Percentiles rank a stretch among this genome's conserved stretches.
Evolutionary conservation across 2,329 filamentous ascomycete species (phyloP).

Genomic region (Fusarium newnesense): DNA sequence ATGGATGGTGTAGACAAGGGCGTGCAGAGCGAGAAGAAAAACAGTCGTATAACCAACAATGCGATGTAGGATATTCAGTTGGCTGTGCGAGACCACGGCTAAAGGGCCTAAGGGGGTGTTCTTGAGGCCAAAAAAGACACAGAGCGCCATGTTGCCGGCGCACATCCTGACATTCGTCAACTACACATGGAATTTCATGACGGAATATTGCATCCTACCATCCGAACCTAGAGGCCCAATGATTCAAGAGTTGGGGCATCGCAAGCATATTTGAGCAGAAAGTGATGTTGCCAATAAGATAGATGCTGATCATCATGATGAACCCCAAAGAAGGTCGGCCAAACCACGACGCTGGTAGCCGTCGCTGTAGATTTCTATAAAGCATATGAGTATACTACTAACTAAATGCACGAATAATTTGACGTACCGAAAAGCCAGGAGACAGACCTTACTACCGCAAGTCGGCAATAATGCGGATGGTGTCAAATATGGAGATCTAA

Average conservation of each 20-base stretch:
- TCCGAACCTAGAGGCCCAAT: constrained; percentile 34
- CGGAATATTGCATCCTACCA: constrained; percentile 15
- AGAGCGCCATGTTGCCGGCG: constrained; percentile 53
- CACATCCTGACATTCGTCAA: constrained; percentile 53
- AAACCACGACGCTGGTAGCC: not conserved
- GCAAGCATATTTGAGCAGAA: constrained; percentile 3
- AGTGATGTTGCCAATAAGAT: not conserved
- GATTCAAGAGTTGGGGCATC: not conserved
- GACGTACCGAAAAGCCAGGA: not conserved
- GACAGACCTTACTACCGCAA: not conserved
- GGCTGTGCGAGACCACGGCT: constrained; percentile 50
- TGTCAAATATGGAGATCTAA: not conserved
- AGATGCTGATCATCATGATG: not conserved
- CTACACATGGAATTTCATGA: accelerated
- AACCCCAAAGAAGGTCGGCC: not conserved
- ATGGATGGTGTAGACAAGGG: constrained; percentile 46
- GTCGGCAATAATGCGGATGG: accelerated
- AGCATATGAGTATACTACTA: accelerated
- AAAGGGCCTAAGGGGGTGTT: constrained; percentile 58
- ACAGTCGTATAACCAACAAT: constrained; percentile 56
- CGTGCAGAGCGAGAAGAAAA: constrained; percentile 51
- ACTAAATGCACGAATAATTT: accelerated
- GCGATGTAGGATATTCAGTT: constrained; percentile 59
- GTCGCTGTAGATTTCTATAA: not conserved
- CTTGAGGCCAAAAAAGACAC: constrained; percentile 58